phyloP scores from a whole-genome alignment of 176 grass and related monocot genomes.

The Rhynchospora tenuis region DNA sequence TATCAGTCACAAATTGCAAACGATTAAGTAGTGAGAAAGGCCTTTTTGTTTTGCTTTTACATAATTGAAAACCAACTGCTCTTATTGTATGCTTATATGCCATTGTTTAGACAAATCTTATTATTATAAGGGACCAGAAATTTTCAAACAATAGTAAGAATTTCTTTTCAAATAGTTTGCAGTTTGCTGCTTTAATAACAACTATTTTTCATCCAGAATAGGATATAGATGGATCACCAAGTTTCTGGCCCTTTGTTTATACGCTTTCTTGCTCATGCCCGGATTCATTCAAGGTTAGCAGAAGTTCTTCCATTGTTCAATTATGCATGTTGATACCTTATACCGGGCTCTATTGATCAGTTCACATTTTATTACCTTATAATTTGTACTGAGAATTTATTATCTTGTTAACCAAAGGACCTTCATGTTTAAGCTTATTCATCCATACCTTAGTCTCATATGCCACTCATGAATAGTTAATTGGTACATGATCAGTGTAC shows the following conservation, averaged over 20 bases:
- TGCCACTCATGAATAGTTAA: neutral
- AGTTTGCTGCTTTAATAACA: conserved; percentile 22
- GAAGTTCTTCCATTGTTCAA: neutral
- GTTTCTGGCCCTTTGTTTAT: conserved; percentile 76
- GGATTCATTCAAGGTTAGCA: conserved; percentile 80
- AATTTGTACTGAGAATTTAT: neutral
- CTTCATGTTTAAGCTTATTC: neutral
- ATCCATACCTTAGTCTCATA: neutral
- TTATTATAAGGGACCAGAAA: neutral
- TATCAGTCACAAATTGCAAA: neutral
- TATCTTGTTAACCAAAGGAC: neutral
- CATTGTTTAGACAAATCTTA: neutral
- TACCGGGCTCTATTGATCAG: neutral
- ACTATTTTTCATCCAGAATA: conserved; percentile 50
- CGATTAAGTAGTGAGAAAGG: too few relatives aligned
- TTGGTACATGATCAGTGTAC: neutral
- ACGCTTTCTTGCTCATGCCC: conserved; percentile 74
- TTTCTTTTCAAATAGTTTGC: neutral
- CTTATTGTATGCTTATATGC: neutral
- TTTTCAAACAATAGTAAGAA: neutral
- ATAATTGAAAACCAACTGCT: neutral
- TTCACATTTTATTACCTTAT: neutral
- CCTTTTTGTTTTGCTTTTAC: too few relatives aligned
- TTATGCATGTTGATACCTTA: neutral
- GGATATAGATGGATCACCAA: conserved; percentile 90